Evolutionary conservation across 2,329 filamentous ascomycete species (phyloP).

Genomic region (Lasiodiplodia sp.): DNA sequence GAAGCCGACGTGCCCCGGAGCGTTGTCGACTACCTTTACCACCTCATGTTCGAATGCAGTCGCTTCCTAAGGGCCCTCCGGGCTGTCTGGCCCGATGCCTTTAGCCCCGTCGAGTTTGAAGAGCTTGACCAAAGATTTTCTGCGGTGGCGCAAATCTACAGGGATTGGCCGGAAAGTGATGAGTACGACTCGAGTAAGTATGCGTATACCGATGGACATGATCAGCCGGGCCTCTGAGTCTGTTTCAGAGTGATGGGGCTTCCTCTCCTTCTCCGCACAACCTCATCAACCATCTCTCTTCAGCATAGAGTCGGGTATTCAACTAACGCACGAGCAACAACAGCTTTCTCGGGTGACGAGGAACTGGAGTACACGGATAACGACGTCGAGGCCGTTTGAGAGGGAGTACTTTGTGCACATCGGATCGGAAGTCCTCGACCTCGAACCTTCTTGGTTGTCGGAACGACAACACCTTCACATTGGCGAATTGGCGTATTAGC

Average conservation of each 20-base stretch:
- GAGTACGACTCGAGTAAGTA: conserved; percentile 30
- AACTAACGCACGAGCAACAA: conserved; percentile 14
- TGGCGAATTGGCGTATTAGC: conserved; percentile 23
- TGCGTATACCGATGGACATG: background rate
- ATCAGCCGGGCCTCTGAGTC: background rate
- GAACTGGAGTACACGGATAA: conserved; percentile 28
- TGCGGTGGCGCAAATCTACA: conserved; percentile 2
- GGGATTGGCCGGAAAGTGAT: conserved; percentile 25
- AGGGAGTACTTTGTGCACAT: background rate
- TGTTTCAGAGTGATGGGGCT: background rate
- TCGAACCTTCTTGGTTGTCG: conserved; percentile 2
- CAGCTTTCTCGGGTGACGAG: conserved; percentile 28
- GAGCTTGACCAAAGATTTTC: conserved; percentile 13
- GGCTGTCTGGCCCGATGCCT: background rate
- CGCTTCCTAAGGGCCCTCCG: conserved; percentile 12
- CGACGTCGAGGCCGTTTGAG: conserved; percentile 25
- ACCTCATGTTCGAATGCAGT: conserved; percentile 12
- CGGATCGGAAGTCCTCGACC: background rate
- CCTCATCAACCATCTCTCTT: background rate
- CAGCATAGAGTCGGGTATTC: background rate
- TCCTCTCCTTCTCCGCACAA: conserved; percentile 1
- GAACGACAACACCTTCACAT: background rate
- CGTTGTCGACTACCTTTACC: conserved; percentile 9
- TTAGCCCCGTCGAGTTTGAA: background rate
- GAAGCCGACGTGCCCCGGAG: conserved; percentile 9